Percentiles rank a stretch among this genome's conserved stretches.
Evolutionary conservation across 1,284 basidiomycete genomes (phyloP).

Genomic region (Coniferiporia weirii): DNA sequence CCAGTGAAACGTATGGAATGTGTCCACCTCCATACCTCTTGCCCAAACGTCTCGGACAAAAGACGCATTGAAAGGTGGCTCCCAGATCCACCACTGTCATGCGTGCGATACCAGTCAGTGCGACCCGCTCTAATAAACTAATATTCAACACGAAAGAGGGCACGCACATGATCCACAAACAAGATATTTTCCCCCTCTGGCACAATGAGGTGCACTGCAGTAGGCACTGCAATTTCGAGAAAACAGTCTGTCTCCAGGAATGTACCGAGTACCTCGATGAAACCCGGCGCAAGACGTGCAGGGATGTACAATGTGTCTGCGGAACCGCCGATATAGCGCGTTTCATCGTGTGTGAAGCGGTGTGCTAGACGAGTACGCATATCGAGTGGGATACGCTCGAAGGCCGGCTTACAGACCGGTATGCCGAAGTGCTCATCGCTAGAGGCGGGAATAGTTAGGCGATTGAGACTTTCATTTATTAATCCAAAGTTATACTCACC

Average conservation of each 20-base stretch:
- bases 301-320: conserved; percentile 48
- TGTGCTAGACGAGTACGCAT: conserved; percentile 35
- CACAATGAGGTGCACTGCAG: conserved; percentile 37
- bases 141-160: background rate
- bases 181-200: conserved; percentile 36
- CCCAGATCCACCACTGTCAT: conserved; percentile 43
- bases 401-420: conserved; percentile 39
- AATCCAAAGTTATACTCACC: background rate
- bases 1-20: conserved; percentile 48
- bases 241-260: conserved; percentile 47
- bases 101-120: background rate
- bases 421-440: conserved; percentile 43
- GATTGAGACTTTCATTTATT: background rate
- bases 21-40: conserved; percentile 42
- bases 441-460: background rate
- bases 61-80: conserved; percentile 39
- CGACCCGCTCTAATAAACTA: background rate
- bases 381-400: conserved; percentile 29
- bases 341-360: conserved; percentile 28
- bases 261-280: conserved; percentile 36
- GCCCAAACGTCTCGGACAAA: conserved; percentile 44
- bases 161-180: conserved; percentile 41
- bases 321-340: conserved; percentile 42
- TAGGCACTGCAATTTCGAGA: conserved; percentile 44
- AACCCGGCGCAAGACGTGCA: conserved; percentile 32